phyloP scores from a whole-genome alignment of 352 stramenopile species.

The Pythium myriotylum region DNA sequence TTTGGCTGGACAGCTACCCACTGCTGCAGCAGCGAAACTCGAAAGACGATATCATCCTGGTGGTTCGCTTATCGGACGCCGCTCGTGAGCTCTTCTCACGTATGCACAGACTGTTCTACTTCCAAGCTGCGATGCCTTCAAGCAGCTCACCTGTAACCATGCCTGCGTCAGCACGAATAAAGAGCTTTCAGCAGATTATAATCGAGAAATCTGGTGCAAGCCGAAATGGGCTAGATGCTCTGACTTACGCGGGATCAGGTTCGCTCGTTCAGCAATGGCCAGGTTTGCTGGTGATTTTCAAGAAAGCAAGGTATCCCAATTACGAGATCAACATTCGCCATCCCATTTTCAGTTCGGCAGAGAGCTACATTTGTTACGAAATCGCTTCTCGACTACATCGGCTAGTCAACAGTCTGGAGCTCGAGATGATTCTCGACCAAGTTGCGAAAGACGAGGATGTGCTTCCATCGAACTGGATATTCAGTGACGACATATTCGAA shows the following conservation, averaged over 20 bases:
- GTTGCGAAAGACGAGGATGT: conserved; percentile 21
- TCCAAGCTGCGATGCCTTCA: conserved; percentile 45
- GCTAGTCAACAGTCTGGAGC: conserved; percentile 49
- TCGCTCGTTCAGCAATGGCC: conserved; percentile 57
- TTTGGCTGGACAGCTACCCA: conserved; percentile 53
- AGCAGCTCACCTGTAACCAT: conserved; percentile 8
- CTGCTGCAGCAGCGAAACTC: conserved; percentile 25
- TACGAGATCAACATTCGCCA: conserved; percentile 41
- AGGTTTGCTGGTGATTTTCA: conserved; percentile 74
- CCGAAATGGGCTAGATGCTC: conserved; percentile 12
- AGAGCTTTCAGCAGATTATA: conserved; percentile 27
- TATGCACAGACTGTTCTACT: conserved; percentile 79
- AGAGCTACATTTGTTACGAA: conserved; percentile 73
- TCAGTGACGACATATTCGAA: conserved; percentile 51
- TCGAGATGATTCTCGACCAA: conserved; percentile 37
- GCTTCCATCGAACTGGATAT: conserved; percentile 43
- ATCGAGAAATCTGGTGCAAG: conserved; percentile 11
- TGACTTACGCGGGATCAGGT: conserved; percentile 13
- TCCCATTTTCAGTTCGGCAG: conserved; percentile 46
- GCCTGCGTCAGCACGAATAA: conserved; percentile 14
- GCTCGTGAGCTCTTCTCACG: conserved; percentile 56
- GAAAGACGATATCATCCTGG: conserved; percentile 45
- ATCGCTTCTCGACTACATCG: conserved; percentile 58
- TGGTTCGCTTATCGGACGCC: conserved; percentile 44
- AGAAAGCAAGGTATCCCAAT: conserved; percentile 60